These are phyloP conservation scores for Akanthomyces muscarius DNA, from an alignment of 2,329 filamentous ascomycete genomes.

Conservation along the genomic window DNA sequence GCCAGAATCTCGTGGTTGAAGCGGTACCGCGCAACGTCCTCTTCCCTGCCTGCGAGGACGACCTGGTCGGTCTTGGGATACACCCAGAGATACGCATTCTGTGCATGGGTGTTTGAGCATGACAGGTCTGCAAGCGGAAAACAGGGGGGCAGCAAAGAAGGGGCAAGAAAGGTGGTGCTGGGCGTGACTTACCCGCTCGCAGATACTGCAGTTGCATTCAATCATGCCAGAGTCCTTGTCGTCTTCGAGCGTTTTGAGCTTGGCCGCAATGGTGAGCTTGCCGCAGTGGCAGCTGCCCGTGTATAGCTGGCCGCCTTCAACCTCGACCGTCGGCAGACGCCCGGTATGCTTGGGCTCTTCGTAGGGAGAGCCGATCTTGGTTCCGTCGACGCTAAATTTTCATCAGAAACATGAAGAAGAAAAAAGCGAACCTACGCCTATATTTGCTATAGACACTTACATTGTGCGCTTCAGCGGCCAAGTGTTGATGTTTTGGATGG, in stretches of 20 bases:
- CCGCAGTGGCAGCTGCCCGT: conserved; percentile 53
- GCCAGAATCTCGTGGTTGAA: conserved; percentile 30
- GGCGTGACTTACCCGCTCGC: conserved; percentile 34
- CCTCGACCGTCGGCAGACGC: conserved; percentile 33
- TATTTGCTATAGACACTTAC: conserved; percentile 28
- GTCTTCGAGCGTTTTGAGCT: conserved; percentile 39
- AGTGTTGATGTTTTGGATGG: conserved; percentile 43
- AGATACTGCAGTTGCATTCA: conserved; percentile 52
- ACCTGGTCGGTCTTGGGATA: conserved; percentile 40
- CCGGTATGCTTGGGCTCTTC: conserved; percentile 37
- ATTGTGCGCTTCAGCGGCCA: conserved; percentile 33
- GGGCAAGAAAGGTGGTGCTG: no score
- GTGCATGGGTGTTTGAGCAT: background rate
- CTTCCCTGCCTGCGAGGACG: conserved; percentile 35
- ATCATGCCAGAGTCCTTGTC: conserved; percentile 28
- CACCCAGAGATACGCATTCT: conserved; percentile 44
- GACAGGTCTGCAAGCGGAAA: no score
- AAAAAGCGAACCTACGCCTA: no score
- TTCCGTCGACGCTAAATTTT: conserved; percentile 36
- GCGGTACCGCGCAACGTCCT: conserved; percentile 37
- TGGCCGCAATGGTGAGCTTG: conserved; percentile 41
- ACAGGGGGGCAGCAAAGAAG: no score
- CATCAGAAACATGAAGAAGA: background rate
- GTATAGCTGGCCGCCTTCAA: conserved; percentile 39
- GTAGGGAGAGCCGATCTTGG: conserved; percentile 30